Evolutionary conservation across 2,329 filamentous ascomycete genomes (phyloP), one percentile per base, ranked within the genome.

Genomic region (Lecanicillium sp.): DNA sequence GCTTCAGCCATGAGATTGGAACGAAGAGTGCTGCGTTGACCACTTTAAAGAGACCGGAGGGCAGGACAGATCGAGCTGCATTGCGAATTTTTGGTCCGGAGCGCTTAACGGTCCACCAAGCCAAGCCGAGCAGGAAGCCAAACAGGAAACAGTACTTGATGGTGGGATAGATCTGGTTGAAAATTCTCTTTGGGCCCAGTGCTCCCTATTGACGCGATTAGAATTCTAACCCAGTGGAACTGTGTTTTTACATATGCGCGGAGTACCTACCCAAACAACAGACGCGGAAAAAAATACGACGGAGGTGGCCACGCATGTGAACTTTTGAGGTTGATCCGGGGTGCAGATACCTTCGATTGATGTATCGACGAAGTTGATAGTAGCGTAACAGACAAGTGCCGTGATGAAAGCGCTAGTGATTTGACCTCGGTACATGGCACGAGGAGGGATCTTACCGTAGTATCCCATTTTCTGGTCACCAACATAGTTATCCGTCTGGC

Each of bases 41-140:
- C 2, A 41, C 39, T n/a, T 15, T 32, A 36, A 37, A 46, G 14
- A 47, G 12, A 6, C 14, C 29, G 4, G 41, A 36, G 5, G n/a
- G 49, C 25, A 6, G 17, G 30, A 28, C 20, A 14, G 22, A 36
- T 28, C 15, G 25, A 22, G 7, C 22, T 36, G 14, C 39, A 13
- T 5, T 43, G 44, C n/a, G n/a, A 13, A 45, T 13, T 10, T 40
- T 18, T 0, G 42, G 32, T 37, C 50, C 54, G 55, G 88, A 88
- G 2, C 84, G 81, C 52, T 86, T 87, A 52, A 84, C 71, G 8
- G 83, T n/a, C n/a, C n/a, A n/a, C n/a, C n/a, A n/a, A n/a, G n/a
- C n/a, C n/a, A n/a, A n/a, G n/a, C n/a, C n/a, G n/a, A n/a, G n/a
- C n/a, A n/a, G n/a, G n/a, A 55, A 45, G 4, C 64, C 64, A 25